These are phyloP conservation scores for Yarrowia alimentaria DNA, from an alignment of 805 yeast species.

Conservation along the genomic window DNA sequence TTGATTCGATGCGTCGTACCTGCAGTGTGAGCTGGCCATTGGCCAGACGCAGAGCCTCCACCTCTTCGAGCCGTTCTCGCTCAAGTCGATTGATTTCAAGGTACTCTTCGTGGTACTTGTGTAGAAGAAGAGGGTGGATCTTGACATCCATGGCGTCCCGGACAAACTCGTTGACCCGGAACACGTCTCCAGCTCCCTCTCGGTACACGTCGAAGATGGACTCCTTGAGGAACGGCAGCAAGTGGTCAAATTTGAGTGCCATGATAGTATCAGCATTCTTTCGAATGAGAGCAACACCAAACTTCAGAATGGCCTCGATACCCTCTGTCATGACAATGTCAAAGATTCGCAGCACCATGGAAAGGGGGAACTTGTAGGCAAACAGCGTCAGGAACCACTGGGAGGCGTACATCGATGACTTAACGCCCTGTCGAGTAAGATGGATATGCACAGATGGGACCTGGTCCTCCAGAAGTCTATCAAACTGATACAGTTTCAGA, in stretches of 20 bases:
- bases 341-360: conserved; percentile 79
- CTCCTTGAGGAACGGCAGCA: conserved; percentile 75
- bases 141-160: conserved; percentile 72
- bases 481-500: conserved; percentile 82
- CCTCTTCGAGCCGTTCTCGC: conserved; percentile 59
- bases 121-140: conserved; percentile 68
- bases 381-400: conserved; percentile 97
- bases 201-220: conserved; percentile 71
- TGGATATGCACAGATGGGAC: conserved; percentile 74
- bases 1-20: conserved; percentile 67
- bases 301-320: conserved; percentile 75
- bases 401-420: conserved; percentile 93
- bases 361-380: conserved; percentile 91
- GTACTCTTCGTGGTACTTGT: conserved; percentile 71
- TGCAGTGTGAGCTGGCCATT: conserved; percentile 75
- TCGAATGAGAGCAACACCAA: conserved; percentile 76
- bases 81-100: conserved; percentile 69
- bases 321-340: conserved; percentile 93
- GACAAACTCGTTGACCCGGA: conserved; percentile 72
- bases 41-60: conserved; percentile 55
- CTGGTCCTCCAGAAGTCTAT: conserved; percentile 74
- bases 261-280: conserved; percentile 62
- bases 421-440: conserved; percentile 78
- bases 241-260: conserved; percentile 66
- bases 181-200: conserved; percentile 43